Conservation (phyloP, 1,284 basidiomycete genomes). For the Pulchroboletus neoregius region DNA sequence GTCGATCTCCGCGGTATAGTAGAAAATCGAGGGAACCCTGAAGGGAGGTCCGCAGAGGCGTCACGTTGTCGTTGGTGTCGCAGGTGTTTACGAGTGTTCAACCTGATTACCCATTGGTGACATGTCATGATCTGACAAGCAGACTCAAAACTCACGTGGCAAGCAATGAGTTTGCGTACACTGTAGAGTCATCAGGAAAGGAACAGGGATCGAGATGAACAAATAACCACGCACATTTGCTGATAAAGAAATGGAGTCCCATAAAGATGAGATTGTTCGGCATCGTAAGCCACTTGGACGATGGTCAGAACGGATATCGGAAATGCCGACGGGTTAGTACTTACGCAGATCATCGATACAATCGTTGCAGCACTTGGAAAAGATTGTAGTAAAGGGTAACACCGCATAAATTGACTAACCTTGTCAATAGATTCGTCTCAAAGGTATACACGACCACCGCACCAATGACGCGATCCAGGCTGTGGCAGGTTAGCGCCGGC, state of each 20-base stretch:
- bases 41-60: slow-evolving; percentile 30
- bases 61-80: slow-evolving; percentile 28
- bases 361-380: slow-evolving; percentile 41
- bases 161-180: slow-evolving; percentile 35
- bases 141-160: slow-evolving; percentile 27
- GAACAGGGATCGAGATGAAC: neutral
- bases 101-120: slow-evolving; percentile 8
- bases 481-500: slow-evolving; percentile 15
- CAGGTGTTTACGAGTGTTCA: slow-evolving; percentile 31
- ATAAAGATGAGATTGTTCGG: slow-evolving; percentile 47
- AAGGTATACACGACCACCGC: slow-evolving; percentile 49
- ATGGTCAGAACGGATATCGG: slow-evolving; percentile 22
- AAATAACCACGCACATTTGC: slow-evolving; percentile 38
- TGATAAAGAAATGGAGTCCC: slow-evolving; percentile 48
- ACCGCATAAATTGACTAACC: slow-evolving; percentile 29
- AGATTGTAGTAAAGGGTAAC: neutral
- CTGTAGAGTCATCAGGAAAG: slow-evolving; percentile 11
- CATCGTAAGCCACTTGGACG: slow-evolving; percentile 46
- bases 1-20: slow-evolving; percentile 13
- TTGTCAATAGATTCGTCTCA: slow-evolving; percentile 49
- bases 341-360: slow-evolving; percentile 47
- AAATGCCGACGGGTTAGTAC: slow-evolving; percentile 19
- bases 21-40: slow-evolving; percentile 29
- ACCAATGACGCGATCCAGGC: slow-evolving; percentile 46
- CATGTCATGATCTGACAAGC: neutral